Conservation (phyloP, 2,329 filamentous ascomycete species). For the Pyricularia pennisetigena region DNA sequence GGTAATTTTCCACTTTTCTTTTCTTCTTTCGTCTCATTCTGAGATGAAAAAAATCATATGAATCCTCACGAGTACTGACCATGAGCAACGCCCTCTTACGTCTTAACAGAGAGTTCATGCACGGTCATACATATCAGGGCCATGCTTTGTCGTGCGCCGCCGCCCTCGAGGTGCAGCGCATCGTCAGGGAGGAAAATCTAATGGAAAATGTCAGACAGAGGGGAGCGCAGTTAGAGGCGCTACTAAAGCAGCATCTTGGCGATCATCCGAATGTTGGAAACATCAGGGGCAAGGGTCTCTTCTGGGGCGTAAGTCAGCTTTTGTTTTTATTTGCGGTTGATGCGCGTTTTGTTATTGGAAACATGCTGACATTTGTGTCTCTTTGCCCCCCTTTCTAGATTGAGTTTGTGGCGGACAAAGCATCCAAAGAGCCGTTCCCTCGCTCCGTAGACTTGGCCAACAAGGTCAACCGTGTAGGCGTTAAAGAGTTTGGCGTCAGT, state of each 20-base stretch:
- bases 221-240: slow-evolving; percentile 18
- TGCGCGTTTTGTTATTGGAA: background rate
- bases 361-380: background rate
- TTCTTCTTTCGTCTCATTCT: background rate
- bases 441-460: background rate
- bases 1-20: slow-evolving; percentile 8
- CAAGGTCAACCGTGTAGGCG: slow-evolving; percentile 18
- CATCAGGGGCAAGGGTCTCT: slow-evolving; percentile 31
- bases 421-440: slow-evolving; percentile 21
- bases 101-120: slow-evolving; percentile 36
- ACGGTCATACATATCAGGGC: slow-evolving; percentile 47
- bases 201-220: slow-evolving; percentile 22
- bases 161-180: slow-evolving; percentile 28
- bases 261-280: slow-evolving; percentile 28
- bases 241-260: slow-evolving; percentile 19
- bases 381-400: background rate
- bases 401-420: slow-evolving; percentile 29
- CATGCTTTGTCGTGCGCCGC: slow-evolving; percentile 28
- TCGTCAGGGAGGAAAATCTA: slow-evolving; percentile 24
- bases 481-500: slow-evolving; percentile 21
- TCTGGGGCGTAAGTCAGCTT: slow-evolving; percentile 25
- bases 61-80: background rate
- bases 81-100: no score
- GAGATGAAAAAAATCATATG: background rate
- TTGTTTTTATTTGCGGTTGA: background rate